Conservation (phyloP, 2,329 filamentous ascomycete genomes). For the Seiridium unicorne region DNA sequence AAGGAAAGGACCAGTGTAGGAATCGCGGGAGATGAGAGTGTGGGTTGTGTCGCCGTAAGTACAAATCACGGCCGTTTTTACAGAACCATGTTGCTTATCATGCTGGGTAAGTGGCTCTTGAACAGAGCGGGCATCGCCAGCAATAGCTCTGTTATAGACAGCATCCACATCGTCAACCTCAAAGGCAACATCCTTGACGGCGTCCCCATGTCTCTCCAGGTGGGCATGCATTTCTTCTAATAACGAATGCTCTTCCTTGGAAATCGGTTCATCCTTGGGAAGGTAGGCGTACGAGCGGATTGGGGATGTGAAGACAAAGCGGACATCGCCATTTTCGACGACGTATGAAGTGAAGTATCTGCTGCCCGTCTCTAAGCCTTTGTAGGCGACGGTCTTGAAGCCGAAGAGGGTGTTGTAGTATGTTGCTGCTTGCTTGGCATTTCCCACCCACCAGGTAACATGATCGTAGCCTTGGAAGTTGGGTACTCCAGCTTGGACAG, state of each 20-base stretch:
- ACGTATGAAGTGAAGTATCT: constrained; percentile 82
- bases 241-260: constrained; percentile 60
- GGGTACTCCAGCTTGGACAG: constrained; percentile 46
- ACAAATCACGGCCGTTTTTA: constrained; percentile 76
- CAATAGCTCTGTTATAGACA: constrained; percentile 73
- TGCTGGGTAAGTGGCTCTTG: constrained; percentile 52
- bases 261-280: constrained; percentile 59
- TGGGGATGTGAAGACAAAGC: constrained; percentile 83
- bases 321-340: constrained; percentile 71
- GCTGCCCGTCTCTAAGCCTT: constrained; percentile 83
- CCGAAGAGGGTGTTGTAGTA: constrained; percentile 89
- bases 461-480: constrained; percentile 87
- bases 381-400: constrained; percentile 79
- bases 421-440: constrained; percentile 89
- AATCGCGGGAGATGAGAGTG: constrained; percentile 73
- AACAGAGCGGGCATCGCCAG: constrained; percentile 61
- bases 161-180: constrained; percentile 86
- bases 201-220: constrained; percentile 85
- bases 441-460: constrained; percentile 94
- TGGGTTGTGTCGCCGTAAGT: constrained; percentile 97
- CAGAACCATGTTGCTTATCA: constrained; percentile 62
- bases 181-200: constrained; percentile 92
- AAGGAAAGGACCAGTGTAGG: constrained; percentile 76
- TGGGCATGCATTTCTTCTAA: constrained; percentile 78
- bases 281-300: constrained; percentile 60